phyloP scores from a whole-genome alignment of 352 stramenopile species.

The Blastocystis sp. region DNA sequence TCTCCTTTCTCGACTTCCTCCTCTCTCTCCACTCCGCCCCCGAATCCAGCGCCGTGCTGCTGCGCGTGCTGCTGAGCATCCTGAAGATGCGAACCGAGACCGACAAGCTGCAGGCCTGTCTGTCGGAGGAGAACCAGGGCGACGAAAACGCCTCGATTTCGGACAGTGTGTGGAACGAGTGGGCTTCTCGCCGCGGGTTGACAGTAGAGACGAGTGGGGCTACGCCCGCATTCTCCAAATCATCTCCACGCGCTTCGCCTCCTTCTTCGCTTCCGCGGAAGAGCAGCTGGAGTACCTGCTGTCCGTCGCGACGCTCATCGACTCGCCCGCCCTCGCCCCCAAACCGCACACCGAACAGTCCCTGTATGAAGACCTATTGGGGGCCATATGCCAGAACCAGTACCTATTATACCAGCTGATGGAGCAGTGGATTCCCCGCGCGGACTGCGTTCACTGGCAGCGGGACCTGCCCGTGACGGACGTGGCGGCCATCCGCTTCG shows the following conservation, averaged over 20 bases:
- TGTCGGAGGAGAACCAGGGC: slow-evolving; percentile 49
- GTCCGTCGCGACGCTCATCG: background rate
- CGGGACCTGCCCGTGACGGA: background rate
- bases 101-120: background rate
- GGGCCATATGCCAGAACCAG: slow-evolving; percentile 52
- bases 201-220: slow-evolving; percentile 14
- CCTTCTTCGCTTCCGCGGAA: slow-evolving; percentile 5
- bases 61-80: background rate
- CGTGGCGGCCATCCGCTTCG: background rate
- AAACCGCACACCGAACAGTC: background rate
- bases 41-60: background rate
- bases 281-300: slow-evolving; percentile 31
- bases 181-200: background rate
- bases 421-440: background rate
- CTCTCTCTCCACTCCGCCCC: slow-evolving; percentile 14
- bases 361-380: slow-evolving; percentile 33
- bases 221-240: slow-evolving; percentile 60
- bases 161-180: background rate
- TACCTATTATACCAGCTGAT: slow-evolving; percentile 16
- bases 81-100: background rate
- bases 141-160: background rate
- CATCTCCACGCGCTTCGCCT: slow-evolving; percentile 37
- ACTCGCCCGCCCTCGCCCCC: background rate
- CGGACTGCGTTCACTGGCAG: slow-evolving; percentile 13
- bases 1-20: slow-evolving; percentile 12